Conservation (phyloP, 2,329 filamentous ascomycete genomes). For the Aspergillus aculeatus region DNA sequence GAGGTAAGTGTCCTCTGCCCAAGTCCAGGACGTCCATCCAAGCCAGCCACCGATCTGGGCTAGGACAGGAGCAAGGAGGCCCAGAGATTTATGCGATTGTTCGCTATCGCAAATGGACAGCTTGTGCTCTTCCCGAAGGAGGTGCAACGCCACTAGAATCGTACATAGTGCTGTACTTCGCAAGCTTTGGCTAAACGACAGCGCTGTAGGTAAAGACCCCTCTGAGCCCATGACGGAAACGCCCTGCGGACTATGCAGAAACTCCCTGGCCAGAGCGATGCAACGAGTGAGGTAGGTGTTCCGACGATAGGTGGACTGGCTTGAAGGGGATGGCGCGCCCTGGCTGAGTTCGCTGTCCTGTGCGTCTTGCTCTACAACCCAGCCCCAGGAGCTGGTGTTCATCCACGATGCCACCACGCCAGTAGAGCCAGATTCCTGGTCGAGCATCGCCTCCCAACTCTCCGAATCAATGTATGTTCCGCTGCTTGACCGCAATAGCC, state of each 20-base stretch:
- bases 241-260: slow-evolving; percentile 60
- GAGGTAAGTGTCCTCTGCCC: slow-evolving; percentile 54
- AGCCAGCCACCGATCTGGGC: slow-evolving; percentile 82
- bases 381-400: slow-evolving; percentile 66
- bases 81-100: slow-evolving; percentile 44
- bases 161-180: slow-evolving; percentile 65
- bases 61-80: slow-evolving; percentile 68
- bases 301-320: slow-evolving; percentile 32
- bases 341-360: slow-evolving; percentile 22
- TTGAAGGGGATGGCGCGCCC: slow-evolving; percentile 22
- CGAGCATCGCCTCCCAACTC: slow-evolving; percentile 51
- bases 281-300: slow-evolving; percentile 48
- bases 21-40: slow-evolving; percentile 65
- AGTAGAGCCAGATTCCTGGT: slow-evolving; percentile 44
- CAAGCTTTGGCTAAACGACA: slow-evolving; percentile 53
- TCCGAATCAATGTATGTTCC: slow-evolving; percentile 46
- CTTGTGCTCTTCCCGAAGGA: slow-evolving; percentile 87
- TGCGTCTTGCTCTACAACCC: slow-evolving; percentile 62
- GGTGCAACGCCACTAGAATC: slow-evolving; percentile 72
- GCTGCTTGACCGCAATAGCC: slow-evolving; percentile 51
- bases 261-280: slow-evolving; percentile 63
- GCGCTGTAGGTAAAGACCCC: slow-evolving; percentile 66
- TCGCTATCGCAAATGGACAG: slow-evolving; percentile 63
- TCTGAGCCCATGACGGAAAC: slow-evolving; percentile 52
- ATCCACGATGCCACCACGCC: slow-evolving; percentile 48